A percentile compares a stretch with the other conserved stretches of the same genome.
phyloP scores from a whole-genome alignment of 1,284 basidiomycete species.

The Leccinum pachyderme region DNA sequence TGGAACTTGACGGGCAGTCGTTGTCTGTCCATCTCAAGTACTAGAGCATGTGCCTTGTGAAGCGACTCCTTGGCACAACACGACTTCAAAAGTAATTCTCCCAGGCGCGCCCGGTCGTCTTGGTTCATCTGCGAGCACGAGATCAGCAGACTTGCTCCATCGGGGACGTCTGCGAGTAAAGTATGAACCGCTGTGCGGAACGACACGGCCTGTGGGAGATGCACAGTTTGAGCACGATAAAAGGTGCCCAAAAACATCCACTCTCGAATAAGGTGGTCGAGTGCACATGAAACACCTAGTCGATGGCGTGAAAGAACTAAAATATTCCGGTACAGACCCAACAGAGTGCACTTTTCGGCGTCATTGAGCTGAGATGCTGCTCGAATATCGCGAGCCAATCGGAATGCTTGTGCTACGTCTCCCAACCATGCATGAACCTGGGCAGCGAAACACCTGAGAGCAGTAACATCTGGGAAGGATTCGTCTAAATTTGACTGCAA shows the following conservation, averaged over 20 bases:
- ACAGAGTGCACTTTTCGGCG: constrained; percentile 21
- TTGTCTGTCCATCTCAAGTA: constrained; percentile 41
- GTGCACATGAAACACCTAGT: constrained; percentile 36
- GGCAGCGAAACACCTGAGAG: constrained; percentile 34
- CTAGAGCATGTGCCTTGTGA: constrained; percentile 44
- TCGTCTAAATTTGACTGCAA: constrained; percentile 19
- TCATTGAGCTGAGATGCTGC: constrained; percentile 15
- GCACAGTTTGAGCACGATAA: constrained; percentile 17
- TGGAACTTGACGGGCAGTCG: constrained; percentile 30
- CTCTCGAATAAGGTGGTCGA: constrained; percentile 46
- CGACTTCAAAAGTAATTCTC: constrained; percentile 42
- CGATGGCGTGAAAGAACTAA: constrained; percentile 39
- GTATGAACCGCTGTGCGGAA: constrained; percentile 35
- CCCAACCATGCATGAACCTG: constrained; percentile 37
- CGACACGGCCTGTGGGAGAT: constrained; percentile 18
- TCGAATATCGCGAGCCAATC: constrained; percentile 26
- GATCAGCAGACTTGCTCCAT: neutral
- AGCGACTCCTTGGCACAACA: constrained; percentile 35
- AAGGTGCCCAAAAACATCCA: constrained; percentile 41
- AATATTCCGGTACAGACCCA: constrained; percentile 42
- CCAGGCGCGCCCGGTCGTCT: constrained; percentile 34
- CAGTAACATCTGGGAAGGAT: constrained; percentile 16
- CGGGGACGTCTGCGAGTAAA: constrained; percentile 24
- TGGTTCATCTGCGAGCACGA: constrained; percentile 26
- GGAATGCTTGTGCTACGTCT: constrained; percentile 36